A percentile compares a stretch with the other conserved stretches of the same genome.
Evolutionary conservation across 257 asterid genomes (phyloP).

Genomic region (Nemophila menziesii): DNA sequence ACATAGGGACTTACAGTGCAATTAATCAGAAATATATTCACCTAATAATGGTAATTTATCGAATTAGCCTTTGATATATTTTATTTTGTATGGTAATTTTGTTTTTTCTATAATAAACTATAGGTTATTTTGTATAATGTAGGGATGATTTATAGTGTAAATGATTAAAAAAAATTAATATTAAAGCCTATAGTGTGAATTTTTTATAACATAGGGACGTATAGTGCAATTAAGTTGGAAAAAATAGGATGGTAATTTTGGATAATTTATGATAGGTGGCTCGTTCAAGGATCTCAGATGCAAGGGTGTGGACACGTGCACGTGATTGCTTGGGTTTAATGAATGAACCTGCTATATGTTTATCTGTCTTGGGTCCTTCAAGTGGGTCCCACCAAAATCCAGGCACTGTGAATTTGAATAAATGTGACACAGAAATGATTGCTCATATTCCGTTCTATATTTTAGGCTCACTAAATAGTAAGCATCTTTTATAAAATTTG

Average conservation of each 20-base stretch:
- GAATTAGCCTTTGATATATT: too few species aligned
- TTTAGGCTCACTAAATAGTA: slow-evolving; percentile 77
- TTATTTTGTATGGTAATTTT: too few species aligned
- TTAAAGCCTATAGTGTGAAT: too few species aligned
- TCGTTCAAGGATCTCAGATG: slow-evolving; percentile 72
- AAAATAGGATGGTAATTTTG: neutral
- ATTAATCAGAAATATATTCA: too few species aligned
- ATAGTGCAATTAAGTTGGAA: too few species aligned
- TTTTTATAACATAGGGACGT: too few species aligned
- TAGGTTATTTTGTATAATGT: too few species aligned
- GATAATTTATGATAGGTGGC: slow-evolving; percentile 50
- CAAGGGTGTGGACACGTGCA: slow-evolving; percentile 79
- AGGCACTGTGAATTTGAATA: slow-evolving; percentile 71
- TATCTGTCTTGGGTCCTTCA: slow-evolving; percentile 72
- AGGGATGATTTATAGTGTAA: too few species aligned
- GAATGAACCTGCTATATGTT: slow-evolving; percentile 83
- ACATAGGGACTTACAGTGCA: too few species aligned
- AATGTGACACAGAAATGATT: slow-evolving; percentile 57
- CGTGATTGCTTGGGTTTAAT: slow-evolving; percentile 71
- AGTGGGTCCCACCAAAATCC: slow-evolving; percentile 39
- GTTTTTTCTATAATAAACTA: too few species aligned
- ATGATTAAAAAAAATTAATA: too few species aligned
- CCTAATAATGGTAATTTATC: too few species aligned
- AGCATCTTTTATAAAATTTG: neutral
- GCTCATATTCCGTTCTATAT: slow-evolving; percentile 77